phyloP scores from a whole-genome alignment of 352 stramenopile species.

The Thalassiosira mediterranea region DNA sequence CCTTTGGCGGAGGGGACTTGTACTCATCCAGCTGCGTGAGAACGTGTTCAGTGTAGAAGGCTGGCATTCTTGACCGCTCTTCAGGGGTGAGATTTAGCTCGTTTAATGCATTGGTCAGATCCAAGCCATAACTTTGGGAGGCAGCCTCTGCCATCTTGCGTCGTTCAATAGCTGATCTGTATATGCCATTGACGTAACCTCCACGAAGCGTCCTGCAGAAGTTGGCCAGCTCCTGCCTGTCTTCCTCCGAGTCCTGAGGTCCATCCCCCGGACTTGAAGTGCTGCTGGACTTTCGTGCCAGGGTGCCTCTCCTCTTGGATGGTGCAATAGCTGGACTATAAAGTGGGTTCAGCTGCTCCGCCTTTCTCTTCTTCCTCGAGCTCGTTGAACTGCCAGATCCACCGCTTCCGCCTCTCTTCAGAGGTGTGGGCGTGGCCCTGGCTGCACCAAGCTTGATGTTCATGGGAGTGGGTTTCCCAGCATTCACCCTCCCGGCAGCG shows the following conservation, averaged over 20 bases:
- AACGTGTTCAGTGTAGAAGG: slow-evolving; percentile 39
- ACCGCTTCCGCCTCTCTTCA: not conserved
- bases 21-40: slow-evolving; percentile 31
- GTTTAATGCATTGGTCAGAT: slow-evolving; percentile 46
- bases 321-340: too few relatives aligned
- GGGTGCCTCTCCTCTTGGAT: too few relatives aligned
- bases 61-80: slow-evolving; percentile 52
- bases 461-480: slow-evolving; percentile 5
- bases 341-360: too few relatives aligned
- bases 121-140: slow-evolving; percentile 1
- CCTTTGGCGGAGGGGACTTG: too few relatives aligned
- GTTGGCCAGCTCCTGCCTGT: slow-evolving; percentile 51
- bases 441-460: slow-evolving; percentile 21
- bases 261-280: not conserved
- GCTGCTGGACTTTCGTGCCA: too few relatives aligned
- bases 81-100: slow-evolving; percentile 59
- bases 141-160: slow-evolving; percentile 61
- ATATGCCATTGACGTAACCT: slow-evolving; percentile 74
- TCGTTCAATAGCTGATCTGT: slow-evolving; percentile 69
- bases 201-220: slow-evolving; percentile 71
- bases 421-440: not conserved
- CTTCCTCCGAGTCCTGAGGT: slow-evolving; percentile 7
- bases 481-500: too few relatives aligned
- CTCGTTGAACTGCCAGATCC: slow-evolving; percentile 8
- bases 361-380: too few relatives aligned